Evolutionary conservation across 139 green algal species (phyloP).

Genomic region (Micromonas pusilla): DNA sequence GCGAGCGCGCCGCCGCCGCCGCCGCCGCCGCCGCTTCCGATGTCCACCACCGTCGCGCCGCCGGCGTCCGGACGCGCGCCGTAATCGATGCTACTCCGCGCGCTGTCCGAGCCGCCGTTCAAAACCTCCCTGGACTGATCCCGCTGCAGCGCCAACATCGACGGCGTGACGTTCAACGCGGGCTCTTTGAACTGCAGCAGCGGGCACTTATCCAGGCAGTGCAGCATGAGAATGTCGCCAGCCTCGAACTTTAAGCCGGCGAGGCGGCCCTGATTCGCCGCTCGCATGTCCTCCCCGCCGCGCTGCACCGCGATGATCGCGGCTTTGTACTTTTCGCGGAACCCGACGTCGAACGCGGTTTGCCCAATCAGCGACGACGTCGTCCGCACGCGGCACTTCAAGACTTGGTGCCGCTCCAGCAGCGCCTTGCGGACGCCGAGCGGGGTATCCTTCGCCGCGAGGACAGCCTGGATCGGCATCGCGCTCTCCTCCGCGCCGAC

Average conservation of each 20-base stretch:
- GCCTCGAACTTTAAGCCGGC: conserved; percentile 3
- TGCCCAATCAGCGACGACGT: conserved; percentile 6
- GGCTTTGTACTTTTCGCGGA: conserved; percentile 17
- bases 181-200: neutral
- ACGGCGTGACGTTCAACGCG: neutral
- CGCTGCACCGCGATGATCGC: conserved; percentile 24
- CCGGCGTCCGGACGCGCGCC: too few species aligned
- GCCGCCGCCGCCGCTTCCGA: too few species aligned
- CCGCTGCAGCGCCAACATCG: too few species aligned
- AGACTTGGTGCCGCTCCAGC: neutral
- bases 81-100: too few species aligned
- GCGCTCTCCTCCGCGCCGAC: too few species aligned
- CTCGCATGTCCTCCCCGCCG: neutral
- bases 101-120: too few species aligned
- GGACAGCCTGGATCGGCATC: neutral
- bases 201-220: neutral
- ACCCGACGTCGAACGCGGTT: neutral
- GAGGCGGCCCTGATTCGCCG: neutral
- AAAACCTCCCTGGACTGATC: too few species aligned
- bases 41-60: too few species aligned
- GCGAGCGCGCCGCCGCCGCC: too few species aligned
- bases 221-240: conserved; percentile 22
- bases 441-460: neutral
- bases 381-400: neutral
- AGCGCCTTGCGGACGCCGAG: neutral